phyloP scores from a whole-genome alignment of 106 monocot genomes.

The Acorus gramineus region DNA sequence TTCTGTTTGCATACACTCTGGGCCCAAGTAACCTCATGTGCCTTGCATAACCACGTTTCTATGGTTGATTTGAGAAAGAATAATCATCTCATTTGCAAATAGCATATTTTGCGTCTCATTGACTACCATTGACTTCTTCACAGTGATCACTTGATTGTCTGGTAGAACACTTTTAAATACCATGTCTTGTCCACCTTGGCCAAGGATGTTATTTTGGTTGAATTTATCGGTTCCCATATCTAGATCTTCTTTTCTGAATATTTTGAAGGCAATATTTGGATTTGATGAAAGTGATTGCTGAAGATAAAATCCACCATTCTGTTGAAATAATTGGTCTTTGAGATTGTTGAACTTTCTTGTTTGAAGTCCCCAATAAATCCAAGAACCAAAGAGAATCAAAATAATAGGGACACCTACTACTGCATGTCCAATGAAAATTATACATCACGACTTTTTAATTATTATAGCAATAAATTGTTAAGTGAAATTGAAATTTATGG shows the following conservation, averaged over 20 bases:
- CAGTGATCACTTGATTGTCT: background rate
- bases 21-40: too few species aligned
- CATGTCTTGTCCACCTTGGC: background rate
- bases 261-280: background rate
- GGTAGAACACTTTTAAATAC: background rate
- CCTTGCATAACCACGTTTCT: background rate
- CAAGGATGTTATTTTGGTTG: background rate
- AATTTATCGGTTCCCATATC: constrained; percentile 1
- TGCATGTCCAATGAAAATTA: too few species aligned
- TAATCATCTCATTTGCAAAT: constrained; percentile 1
- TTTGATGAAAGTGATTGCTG: background rate
- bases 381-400: too few species aligned
- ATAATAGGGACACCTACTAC: too few species aligned
- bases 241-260: background rate
- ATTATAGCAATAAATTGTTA: too few species aligned
- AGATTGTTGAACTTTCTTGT: background rate
- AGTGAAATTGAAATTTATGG: too few species aligned
- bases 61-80: constrained; percentile 6
- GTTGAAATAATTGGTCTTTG: background rate
- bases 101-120: background rate
- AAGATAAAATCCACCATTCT: constrained; percentile 2
- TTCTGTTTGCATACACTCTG: too few species aligned
- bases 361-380: background rate
- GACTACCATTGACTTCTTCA: background rate
- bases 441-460: too few species aligned